Evolutionary conservation across 805 yeast genomes (phyloP), one percentile per base, ranked within the genome.

Genomic region (Candida alai): DNA sequence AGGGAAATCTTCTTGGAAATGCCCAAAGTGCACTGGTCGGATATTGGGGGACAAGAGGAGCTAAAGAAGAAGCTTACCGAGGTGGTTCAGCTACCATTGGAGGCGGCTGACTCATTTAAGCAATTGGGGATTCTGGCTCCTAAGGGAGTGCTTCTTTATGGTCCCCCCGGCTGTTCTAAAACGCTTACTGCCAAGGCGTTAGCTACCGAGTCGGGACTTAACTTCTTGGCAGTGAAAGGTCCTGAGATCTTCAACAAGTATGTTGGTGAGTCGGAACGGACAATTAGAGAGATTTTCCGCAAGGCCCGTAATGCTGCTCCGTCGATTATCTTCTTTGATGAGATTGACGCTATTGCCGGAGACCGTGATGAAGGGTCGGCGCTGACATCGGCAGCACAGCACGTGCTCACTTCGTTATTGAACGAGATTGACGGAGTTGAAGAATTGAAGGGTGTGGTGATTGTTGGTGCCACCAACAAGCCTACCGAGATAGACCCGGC

Each of bases 101-200:
- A 81, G 37, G 90, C 93, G 2, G 71, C 84, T 0, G 88, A 78
- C 1, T 71, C 95, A 0, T 93, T 93, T 55, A 66, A 67, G 13
- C 65, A 73, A 26, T 66, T 93, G 10, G 97, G 97, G 0, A 80
- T 93, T 3, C 67, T 75, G 27, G 88, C 97, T 0, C 99, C 99
- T 3, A 84, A 86, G 45, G 99, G 99, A 23, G 83, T 93, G 1
- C 59, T 93, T 30, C 65, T 93, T 14, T 93, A 93, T 57, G 99
- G 99, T 0, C 99, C 99, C 1, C 97, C 98, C 0, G 98, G 98
- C 11, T 90, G 97, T 63, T 89, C 97, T 8, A 90, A 90, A 51
- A 90, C 98, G 0, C 60, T 90, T 41, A 86, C 95, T 0, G 97
- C 97, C 2, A 90, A 90, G 52, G 97, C 97, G 0, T 62, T 90